Evolutionary conservation across 257 asterid genomes (phyloP).

Genomic region (Fraxinus americana): DNA sequence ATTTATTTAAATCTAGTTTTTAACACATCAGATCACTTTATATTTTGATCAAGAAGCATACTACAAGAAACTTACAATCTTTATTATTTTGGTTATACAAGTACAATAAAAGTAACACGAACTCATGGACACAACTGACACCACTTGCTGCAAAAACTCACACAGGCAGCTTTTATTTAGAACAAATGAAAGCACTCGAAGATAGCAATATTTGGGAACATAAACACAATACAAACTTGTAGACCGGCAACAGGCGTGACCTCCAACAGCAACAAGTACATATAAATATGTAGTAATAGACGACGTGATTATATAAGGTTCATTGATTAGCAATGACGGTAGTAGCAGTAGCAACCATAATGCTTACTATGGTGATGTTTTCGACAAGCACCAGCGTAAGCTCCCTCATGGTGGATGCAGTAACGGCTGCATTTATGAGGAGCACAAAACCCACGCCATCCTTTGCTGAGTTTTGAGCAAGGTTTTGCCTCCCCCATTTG

Average conservation of each 20-base stretch:
- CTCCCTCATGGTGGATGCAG: conserved; percentile 8
- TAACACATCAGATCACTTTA: no score
- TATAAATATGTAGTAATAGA: not conserved
- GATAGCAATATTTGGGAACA: not conserved
- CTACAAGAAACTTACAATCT: no score
- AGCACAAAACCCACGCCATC: conserved; percentile 16
- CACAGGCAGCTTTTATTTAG: not conserved
- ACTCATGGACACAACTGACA: not conserved
- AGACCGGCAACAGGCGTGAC: not conserved
- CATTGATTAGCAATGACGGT: conserved; percentile 5
- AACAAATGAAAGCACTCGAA: no score
- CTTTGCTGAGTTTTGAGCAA: conserved; percentile 12
- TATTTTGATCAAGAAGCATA: no score
- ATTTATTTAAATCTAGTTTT: no score
- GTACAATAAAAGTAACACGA: not conserved
- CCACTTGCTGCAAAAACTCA: not conserved
- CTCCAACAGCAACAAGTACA: not conserved
- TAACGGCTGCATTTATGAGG: conserved; percentile 14
- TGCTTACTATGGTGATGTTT: not conserved
- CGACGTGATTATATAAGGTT: not conserved
- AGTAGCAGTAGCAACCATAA: conserved; percentile 25
- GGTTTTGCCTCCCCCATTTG: conserved; percentile 9
- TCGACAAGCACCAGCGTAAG: conserved; percentile 10
- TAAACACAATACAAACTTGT: not conserved
- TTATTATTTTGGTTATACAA: not conserved